Conservation (phyloP, 768 basidiomycete genomes). For the Epithele typhae region DNA sequence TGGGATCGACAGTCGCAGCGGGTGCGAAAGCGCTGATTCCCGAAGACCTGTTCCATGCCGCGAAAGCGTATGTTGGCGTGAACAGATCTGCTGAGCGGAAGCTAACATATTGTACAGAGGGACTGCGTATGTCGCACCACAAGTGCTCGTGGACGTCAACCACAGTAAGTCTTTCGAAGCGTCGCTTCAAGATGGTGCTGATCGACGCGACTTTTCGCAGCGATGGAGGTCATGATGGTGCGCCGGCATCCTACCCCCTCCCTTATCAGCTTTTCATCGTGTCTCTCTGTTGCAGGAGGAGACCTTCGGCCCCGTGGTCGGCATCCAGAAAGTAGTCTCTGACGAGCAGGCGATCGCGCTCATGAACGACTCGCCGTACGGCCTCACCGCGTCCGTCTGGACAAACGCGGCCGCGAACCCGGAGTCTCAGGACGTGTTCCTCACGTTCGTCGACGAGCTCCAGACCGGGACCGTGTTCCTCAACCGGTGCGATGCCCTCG, state of each 20-base stretch:
- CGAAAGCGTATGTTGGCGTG: conserved; percentile 66
- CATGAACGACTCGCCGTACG: conserved; percentile 97
- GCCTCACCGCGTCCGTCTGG: conserved; percentile 94
- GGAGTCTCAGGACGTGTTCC: conserved; percentile 66
- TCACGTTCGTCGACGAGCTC: conserved; percentile 61
- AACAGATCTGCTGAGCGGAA: not conserved
- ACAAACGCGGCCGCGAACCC: conserved; percentile 61
- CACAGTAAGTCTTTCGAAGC: conserved; percentile 64
- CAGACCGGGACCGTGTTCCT: conserved; percentile 92
- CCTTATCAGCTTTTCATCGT: too few relatives aligned
- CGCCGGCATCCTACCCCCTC: not conserved
- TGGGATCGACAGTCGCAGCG: conserved; percentile 46
- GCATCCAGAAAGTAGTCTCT: conserved; percentile 84
- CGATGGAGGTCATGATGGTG: conserved; percentile 93
- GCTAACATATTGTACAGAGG: conserved; percentile 40
- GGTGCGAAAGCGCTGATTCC: conserved; percentile 79
- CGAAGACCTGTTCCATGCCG: conserved; percentile 60
- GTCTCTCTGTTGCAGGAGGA: conserved; percentile 77
- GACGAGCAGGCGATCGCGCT: conserved; percentile 86
- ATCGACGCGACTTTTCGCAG: conserved; percentile 32
- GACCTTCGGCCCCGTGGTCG: conserved; percentile 91
- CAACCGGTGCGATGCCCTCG: conserved; percentile 88
- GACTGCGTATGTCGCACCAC: conserved; percentile 85
- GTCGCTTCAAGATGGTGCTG: too few relatives aligned
- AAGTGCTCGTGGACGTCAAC: conserved; percentile 85